These are phyloP conservation scores for Lasiodiplodia sp. DNA, from an alignment of 2,329 filamentous ascomycete species.

Conservation along the genomic window DNA sequence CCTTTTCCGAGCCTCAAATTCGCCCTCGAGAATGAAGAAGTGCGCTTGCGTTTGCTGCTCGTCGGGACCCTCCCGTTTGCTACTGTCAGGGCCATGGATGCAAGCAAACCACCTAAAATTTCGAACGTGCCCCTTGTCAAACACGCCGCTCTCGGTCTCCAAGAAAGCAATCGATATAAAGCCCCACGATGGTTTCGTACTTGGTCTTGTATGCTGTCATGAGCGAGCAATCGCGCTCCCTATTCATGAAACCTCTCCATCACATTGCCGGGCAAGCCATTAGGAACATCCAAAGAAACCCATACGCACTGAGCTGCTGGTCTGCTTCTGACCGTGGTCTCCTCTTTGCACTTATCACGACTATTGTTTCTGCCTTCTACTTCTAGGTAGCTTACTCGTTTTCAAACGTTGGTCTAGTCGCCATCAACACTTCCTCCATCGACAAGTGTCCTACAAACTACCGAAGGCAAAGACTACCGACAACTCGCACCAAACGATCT, in stretches of 20 bases:
- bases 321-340: background rate
- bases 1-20: background rate
- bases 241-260: too few species aligned
- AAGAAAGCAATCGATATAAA: conserved; percentile 13
- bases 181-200: background rate
- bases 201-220: background rate
- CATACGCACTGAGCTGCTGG: background rate
- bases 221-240: background rate
- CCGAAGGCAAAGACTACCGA: background rate
- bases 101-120: conserved; percentile 18
- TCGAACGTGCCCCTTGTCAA: background rate
- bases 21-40: conserved; percentile 12
- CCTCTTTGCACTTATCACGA: background rate
- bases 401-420: background rate
- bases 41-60: conserved; percentile 23
- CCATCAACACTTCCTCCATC: background rate
- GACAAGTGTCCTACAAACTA: background rate
- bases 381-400: background rate
- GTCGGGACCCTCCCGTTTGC: conserved; percentile 13
- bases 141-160: background rate
- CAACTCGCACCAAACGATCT: background rate
- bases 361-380: background rate
- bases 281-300: background rate
- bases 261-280: background rate
- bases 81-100: conserved; percentile 1